Evolutionary conservation across 768 basidiomycete genomes (phyloP).

Genomic region (Serendipita sp.): DNA sequence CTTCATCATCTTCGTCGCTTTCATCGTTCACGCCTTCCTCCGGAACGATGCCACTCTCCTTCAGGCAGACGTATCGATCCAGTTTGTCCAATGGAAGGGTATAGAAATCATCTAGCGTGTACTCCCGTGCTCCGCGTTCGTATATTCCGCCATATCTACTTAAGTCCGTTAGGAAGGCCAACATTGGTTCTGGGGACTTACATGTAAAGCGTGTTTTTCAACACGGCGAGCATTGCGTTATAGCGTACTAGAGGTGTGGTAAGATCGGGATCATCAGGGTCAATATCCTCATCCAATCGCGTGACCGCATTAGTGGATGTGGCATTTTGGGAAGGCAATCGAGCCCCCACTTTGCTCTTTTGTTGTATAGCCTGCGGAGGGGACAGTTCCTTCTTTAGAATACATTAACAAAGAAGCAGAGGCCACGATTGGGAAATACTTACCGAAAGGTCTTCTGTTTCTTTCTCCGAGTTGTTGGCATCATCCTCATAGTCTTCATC

Average conservation of each 20-base stretch:
- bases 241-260: slow-evolving; percentile 60
- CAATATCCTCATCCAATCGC: slow-evolving; percentile 23
- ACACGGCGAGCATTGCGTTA: slow-evolving; percentile 76
- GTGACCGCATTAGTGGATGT: background rate
- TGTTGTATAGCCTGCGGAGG: background rate
- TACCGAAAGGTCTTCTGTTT: slow-evolving; percentile 9
- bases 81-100: slow-evolving; percentile 69
- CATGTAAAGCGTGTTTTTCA: slow-evolving; percentile 78
- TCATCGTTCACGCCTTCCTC: slow-evolving; percentile 45
- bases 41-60: slow-evolving; percentile 37
- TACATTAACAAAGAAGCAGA: too few relatives aligned
- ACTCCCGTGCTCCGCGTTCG: slow-evolving; percentile 68
- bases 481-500: slow-evolving; percentile 13
- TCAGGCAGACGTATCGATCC: slow-evolving; percentile 61
- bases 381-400: background rate
- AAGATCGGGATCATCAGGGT: slow-evolving; percentile 48
- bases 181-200: slow-evolving; percentile 22
- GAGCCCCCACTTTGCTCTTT: background rate
- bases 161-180: background rate
- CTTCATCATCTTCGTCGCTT: slow-evolving; percentile 45
- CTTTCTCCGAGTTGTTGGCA: slow-evolving; percentile 11
- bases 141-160: slow-evolving; percentile 76
- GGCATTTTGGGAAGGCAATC: background rate
- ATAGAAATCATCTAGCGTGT: slow-evolving; percentile 82
- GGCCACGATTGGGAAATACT: too few relatives aligned